phyloP scores from a whole-genome alignment of 164 flowering plant species.

The Aristolochia californica region DNA sequence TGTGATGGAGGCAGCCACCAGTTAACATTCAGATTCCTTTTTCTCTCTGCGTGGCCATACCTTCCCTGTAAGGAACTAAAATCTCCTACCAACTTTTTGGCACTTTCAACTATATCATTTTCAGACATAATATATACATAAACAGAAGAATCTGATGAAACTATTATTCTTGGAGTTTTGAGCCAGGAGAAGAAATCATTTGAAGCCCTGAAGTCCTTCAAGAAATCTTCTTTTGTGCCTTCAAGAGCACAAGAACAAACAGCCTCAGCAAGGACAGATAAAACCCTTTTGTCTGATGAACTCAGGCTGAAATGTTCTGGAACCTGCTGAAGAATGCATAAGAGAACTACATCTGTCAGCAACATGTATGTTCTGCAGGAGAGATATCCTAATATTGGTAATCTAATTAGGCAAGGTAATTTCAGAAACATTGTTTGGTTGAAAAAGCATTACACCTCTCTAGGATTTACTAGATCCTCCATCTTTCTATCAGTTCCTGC shows the following conservation, averaged over 20 bases:
- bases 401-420: slow-evolving; percentile 9
- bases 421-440: not conserved
- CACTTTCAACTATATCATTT: slow-evolving; percentile 54
- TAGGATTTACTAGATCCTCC: slow-evolving; percentile 57
- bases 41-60: slow-evolving; percentile 12
- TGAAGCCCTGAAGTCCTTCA: slow-evolving; percentile 18
- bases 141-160: slow-evolving; percentile 58
- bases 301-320: slow-evolving; percentile 41
- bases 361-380: slow-evolving; percentile 39
- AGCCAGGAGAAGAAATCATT: slow-evolving; percentile 39
- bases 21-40: slow-evolving; percentile 16
- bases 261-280: slow-evolving; percentile 73
- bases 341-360: slow-evolving; percentile 59
- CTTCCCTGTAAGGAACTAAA: slow-evolving; percentile 27
- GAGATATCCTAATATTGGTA: slow-evolving; percentile 22
- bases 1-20: slow-evolving; percentile 43
- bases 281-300: slow-evolving; percentile 50
- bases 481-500: slow-evolving; percentile 73
- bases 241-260: slow-evolving; percentile 56
- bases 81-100: slow-evolving; percentile 34
- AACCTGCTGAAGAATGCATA: slow-evolving; percentile 72
- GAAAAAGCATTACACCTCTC: slow-evolving; percentile 43
- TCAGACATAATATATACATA: slow-evolving; percentile 35
- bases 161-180: slow-evolving; percentile 30
- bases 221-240: slow-evolving; percentile 38